Evolutionary conservation across 2,329 filamentous ascomycete genomes (phyloP), one percentile per base, ranked within the genome.

Genomic region (Trichothecium sympodiale): DNA sequence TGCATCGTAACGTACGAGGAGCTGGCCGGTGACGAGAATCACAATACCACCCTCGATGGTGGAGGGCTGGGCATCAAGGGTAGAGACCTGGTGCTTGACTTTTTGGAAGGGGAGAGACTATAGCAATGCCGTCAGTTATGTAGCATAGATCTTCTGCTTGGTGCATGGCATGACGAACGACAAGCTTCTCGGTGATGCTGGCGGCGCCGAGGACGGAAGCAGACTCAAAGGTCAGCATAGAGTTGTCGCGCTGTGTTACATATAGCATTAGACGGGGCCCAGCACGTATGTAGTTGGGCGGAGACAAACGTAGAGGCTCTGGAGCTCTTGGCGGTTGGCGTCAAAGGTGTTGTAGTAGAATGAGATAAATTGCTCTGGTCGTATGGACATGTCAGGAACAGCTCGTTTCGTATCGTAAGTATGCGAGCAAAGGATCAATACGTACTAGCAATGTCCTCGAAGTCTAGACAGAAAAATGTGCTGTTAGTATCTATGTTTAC

Each of bases 341-440:
- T 94, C 87, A 63, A 95, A 94, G 41, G 78, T 80, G 53, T 80
- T 69, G 74, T 94, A 95, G 77, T 95, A 96, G 70, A 81, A 89
- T 41, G 79, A 56, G 47, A 89, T 80, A 63, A 96, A 95, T 64
- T 93, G 75, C 59, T 80, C 88, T 95, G 33, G 46, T 39, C 31
- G 31, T n/a, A 16, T 28, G 17, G 12, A n/a, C 20, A 8, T 16
- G 39, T 45, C 17, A 45, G 33, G 10, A 26, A 23, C 28, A 10
- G 27, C 26, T 23, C n/a, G n/a, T 7, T 31, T 17, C 38, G 38
- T 29, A 10, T 25, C 38, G 37, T 33, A 25, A 25, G 27, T 33
- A 5, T 25, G 29, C 36, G 16, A 15, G 17, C 17, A 25, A 27
- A 26, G 15, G n/a, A 13, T 6, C 14, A 16, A 15, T 31, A 62